Conservation (phyloP, 345 rosid genomes). For the Iberis pinnata region DNA sequence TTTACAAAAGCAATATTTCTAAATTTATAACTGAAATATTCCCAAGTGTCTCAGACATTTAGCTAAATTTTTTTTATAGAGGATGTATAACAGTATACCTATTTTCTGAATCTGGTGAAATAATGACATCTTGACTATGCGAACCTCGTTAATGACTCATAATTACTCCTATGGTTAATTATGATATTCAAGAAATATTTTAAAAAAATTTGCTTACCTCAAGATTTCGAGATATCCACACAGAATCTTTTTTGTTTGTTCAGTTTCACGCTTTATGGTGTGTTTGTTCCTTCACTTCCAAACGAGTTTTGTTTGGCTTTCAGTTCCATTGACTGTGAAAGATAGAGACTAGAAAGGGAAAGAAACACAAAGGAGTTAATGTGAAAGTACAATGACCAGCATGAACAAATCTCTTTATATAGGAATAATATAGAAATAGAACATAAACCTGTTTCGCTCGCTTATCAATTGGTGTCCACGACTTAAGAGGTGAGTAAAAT, state of each 20-base stretch:
- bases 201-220: conserved; percentile 4
- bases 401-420: too few relatives aligned
- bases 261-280: too few relatives aligned
- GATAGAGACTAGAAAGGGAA: conserved; percentile 53
- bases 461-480: conserved; percentile 68
- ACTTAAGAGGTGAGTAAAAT: conserved; percentile 33
- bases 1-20: too few relatives aligned
- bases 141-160: not conserved
- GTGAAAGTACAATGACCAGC: too few relatives aligned
- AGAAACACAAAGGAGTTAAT: too few relatives aligned
- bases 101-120: too few relatives aligned
- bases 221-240: conserved; percentile 9
- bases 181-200: conserved; percentile 3
- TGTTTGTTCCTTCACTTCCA: conserved; percentile 47
- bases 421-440: too few relatives aligned
- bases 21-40: not conserved
- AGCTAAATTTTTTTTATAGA: not conserved
- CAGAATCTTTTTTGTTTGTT: conserved; percentile 3
- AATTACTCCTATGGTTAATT: not conserved
- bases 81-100: too few relatives aligned
- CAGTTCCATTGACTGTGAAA: conserved; percentile 42
- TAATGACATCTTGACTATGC: too few relatives aligned
- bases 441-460: conserved; percentile 52
- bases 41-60: not conserved
- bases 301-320: conserved; percentile 69